Base-by-base conservation (phyloP, 1,284 basidiomycete species). In the Ceratobasidium sp. region DNA sequence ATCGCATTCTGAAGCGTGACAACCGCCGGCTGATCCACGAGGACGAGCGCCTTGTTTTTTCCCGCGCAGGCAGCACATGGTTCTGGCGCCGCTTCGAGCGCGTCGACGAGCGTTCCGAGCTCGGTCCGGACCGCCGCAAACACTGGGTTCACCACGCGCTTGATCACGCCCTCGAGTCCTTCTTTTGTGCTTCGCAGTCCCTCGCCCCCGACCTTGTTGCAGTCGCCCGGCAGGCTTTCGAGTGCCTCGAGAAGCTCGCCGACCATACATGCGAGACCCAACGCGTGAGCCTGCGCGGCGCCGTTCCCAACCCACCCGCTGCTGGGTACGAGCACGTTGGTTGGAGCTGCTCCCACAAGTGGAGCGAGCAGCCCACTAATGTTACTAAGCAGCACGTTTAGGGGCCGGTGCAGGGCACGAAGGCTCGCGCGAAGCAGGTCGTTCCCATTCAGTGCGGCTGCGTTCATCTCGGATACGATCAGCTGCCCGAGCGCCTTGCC, bases 371-470 rank as follows among this genome's bases (percentile, higher is more conserved):
- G 81, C 4, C 89, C 90, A 2, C 89, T 82, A 31, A 93, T 84
- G 79, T 91, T 91, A 77, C 84, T 88, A 76, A 90, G 83, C 46
- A 93, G 81, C 27, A 93, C 91, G 9, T 91, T 91, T 4, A 94
- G 83, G 9, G 91, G 92, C 63, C 89, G 87, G 75, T 92, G 92
- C 31, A 94, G 84, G 31, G 87, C 87, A 66, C 92, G 88, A 46
- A 93, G 80, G 75, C 92, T 87, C 39, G 92, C 91, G 73, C 87
- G 87, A 78, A 88, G 84, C 22, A 94, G 82, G 78, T 92, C 88
- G 1, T 83, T 82, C 76, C 90, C 90, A 71, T 29, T 29, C 22
- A 24, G 19, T 14, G 51, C 51, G n/a, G 51, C 51, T 11, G 51
- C 27, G 11, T 43, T 43, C 41, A 43, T 43, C 41, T 43, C 41